Evolutionary conservation across 2,329 filamentous ascomycete species (phyloP).

Genomic region (Diatrype stigma): DNA sequence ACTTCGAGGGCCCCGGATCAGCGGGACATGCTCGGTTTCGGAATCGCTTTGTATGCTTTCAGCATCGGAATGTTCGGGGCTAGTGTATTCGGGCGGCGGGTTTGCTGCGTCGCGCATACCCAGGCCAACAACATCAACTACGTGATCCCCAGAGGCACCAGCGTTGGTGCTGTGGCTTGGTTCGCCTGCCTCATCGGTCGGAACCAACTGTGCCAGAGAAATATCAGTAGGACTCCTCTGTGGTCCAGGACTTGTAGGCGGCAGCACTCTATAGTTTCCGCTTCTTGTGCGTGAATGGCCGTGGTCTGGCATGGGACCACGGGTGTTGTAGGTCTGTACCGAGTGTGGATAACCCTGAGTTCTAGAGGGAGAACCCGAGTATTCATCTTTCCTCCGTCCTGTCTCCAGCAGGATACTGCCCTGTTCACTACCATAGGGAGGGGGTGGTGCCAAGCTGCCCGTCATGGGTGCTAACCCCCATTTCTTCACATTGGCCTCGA

Average conservation of each 20-base stretch:
- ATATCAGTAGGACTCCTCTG: constrained; percentile 92
- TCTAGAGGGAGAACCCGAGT: constrained; percentile 38
- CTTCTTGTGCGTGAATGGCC: constrained; percentile 71
- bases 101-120: constrained; percentile 53
- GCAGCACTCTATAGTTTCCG: constrained; percentile 70
- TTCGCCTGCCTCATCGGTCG: constrained; percentile 67
- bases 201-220: constrained; percentile 80
- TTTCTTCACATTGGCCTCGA: constrained; percentile 99
- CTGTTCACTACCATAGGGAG: constrained; percentile 94
- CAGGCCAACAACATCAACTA: constrained; percentile 34
- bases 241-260: constrained; percentile 82
- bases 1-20: constrained; percentile 48
- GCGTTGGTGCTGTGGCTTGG: constrained; percentile 46
- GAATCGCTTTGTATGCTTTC: constrained; percentile 53
- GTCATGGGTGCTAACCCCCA: constrained; percentile 97
- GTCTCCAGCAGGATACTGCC: constrained; percentile 92
- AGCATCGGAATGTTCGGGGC: constrained; percentile 57
- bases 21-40: constrained; percentile 51
- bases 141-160: constrained; percentile 31
- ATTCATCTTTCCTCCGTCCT: constrained; percentile 61
- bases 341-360: constrained; percentile 44
- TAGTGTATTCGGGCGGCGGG: constrained; percentile 69
- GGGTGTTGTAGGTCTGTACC: constrained; percentile 35
- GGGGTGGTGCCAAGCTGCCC: constrained; percentile 88
- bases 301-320: constrained; percentile 43